Conservation (phyloP, 108 stramenopile genomes). For the Pinguiococcus pyrenoidosus region DNA sequence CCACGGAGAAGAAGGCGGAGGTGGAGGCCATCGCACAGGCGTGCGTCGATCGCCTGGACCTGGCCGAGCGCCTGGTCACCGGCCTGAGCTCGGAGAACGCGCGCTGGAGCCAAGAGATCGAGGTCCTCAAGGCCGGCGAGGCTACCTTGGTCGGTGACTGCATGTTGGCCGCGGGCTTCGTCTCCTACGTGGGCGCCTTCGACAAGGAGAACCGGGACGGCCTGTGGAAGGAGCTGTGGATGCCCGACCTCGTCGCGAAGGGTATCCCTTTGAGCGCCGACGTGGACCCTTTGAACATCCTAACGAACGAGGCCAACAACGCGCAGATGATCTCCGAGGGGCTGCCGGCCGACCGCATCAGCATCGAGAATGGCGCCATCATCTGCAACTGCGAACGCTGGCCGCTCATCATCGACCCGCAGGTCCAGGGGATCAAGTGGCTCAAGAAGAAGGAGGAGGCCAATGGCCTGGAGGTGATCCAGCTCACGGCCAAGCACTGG, state of each 20-base stretch:
- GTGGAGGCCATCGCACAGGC: conserved; percentile 62
- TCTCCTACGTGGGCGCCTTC: conserved; percentile 80
- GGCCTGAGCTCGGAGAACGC: conserved; percentile 69
- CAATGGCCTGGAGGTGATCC: conserved; percentile 28
- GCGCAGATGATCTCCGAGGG: conserved; percentile 69
- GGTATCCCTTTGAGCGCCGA: conserved; percentile 56
- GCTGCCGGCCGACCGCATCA: conserved; percentile 71
- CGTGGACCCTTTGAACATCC: conserved; percentile 59
- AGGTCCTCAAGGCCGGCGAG: conserved; percentile 49
- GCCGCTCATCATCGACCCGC: conserved; percentile 63
- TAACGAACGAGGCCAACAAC: conserved; percentile 61
- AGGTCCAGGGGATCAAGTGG: conserved; percentile 79
- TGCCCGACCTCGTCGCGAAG: conserved; percentile 45
- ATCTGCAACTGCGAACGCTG: conserved; percentile 68
- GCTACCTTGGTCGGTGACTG: conserved; percentile 64
- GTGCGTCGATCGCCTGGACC: conserved; percentile 48
- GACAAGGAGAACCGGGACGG: conserved; percentile 57
- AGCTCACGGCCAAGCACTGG: conserved; percentile 71
- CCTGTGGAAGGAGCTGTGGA: conserved; percentile 59
- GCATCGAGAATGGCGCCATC: conserved; percentile 72
- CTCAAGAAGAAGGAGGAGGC: conserved; percentile 53
- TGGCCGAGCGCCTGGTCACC: conserved; percentile 65
- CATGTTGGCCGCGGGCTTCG: conserved; percentile 73
- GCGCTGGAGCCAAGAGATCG: conserved; percentile 68
- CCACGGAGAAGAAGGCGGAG: conserved; percentile 57